A percentile compares a stretch with the other conserved stretches of the same genome.
phyloP scores from a whole-genome alignment of 768 basidiomycete genomes.

The Coprinellus micaceus region DNA sequence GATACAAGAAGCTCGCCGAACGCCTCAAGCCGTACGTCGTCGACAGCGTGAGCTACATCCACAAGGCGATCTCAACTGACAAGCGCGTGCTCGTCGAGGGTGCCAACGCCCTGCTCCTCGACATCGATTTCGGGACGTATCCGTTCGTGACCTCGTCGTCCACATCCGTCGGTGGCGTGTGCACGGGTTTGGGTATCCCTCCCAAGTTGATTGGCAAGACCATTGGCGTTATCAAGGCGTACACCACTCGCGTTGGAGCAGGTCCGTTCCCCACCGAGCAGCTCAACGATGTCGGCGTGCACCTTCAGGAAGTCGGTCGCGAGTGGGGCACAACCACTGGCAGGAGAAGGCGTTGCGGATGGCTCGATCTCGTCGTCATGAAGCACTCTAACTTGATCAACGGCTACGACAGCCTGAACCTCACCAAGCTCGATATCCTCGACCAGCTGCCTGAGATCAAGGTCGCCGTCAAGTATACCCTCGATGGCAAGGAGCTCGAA shows the following conservation, averaged over 20 bases:
- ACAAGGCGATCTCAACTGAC: conserved; percentile 67
- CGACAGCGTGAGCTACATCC: conserved; percentile 84
- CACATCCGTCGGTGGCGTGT: conserved; percentile 91
- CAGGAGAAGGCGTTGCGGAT: conserved; percentile 88
- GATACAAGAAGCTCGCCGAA: conserved; percentile 87
- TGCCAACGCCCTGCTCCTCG: conserved; percentile 97
- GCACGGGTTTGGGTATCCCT: conserved; percentile 96
- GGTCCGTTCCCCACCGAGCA: conserved; percentile 98
- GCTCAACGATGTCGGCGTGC: conserved; percentile 77
- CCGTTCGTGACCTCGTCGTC: conserved; percentile 96
- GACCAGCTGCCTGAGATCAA: conserved; percentile 85
- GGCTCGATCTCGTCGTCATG: conserved; percentile 96
- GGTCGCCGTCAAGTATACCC: conserved; percentile 74
- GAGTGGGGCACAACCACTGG: conserved; percentile 95
- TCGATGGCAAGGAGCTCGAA: conserved; percentile 72
- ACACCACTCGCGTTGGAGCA: conserved; percentile 97
- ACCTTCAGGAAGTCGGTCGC: conserved; percentile 89
- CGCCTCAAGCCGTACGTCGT: conserved; percentile 84
- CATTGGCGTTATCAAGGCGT: conserved; percentile 95
- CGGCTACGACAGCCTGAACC: conserved; percentile 89
- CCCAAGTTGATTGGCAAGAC: conserved; percentile 82
- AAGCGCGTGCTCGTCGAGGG: conserved; percentile 93
- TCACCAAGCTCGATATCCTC: conserved; percentile 94
- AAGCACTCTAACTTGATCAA: conserved; percentile 92
- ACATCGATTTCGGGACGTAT: conserved; percentile 97